Evolutionary conservation across 305 asterid species (phyloP), one percentile per base, ranked within the genome.

Genomic region (Ajuga reptans): DNA sequence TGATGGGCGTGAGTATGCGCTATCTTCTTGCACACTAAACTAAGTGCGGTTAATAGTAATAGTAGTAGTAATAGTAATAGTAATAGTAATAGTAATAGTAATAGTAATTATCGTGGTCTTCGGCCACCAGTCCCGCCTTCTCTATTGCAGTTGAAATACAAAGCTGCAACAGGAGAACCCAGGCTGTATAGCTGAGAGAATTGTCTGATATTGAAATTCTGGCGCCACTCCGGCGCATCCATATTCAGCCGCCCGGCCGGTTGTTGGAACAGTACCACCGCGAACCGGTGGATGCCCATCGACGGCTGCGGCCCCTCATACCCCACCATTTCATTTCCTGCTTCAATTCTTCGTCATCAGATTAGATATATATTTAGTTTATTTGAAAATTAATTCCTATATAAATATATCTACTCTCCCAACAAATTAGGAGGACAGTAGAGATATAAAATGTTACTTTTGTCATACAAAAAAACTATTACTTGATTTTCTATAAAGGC

Each of bases 281-380:
- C 82, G 0, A 85, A 49, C 46, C 90, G 88, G 67, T 85, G 90
- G 79, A 85, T 85, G 10, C 90, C 90, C 77, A 74, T 66, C 3
- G 81, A 47, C 34, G 90, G 90, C 47, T 71, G 77, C 21, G 90
- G 90, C 10, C 67, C 74, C 80, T 85, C 90, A 6, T 83, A 85
- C 31, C 77, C 70, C 43, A 85, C 81, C 6, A 81, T 12, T 67
- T 85, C 90, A 34, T 69, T 82, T 15, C 90, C 90, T 85, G 72
- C 80, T 72, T 0, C 2, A 27, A 15, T 49, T 11, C 27, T 21
- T 21, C 27, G 2, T 21, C 2, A 21, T 21, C 27, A 21, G 27
- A 21, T 21, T 2, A 21, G 27, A 21, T 1, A 21, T 21, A 0
- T 21, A 21, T 21, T 21, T 21, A 21, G 2, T 21, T 21, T 21